Conservation (phyloP, 1,139 yeast genomes). For the Kurtzmaniella quercitrusa region DNA sequence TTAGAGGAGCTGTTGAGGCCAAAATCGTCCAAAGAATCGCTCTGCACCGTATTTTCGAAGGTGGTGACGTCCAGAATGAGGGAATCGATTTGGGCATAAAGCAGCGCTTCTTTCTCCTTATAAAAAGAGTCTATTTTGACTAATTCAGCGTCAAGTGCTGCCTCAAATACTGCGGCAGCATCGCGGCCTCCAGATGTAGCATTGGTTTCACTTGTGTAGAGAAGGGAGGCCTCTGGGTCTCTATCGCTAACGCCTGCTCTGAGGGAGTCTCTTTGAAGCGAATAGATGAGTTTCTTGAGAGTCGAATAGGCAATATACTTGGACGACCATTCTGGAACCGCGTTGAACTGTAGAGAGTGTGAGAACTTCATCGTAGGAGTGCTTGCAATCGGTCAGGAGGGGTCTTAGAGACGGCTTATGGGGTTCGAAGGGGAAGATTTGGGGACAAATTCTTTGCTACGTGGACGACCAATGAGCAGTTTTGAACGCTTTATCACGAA, state of each 20-base stretch:
- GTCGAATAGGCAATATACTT: slow-evolving; percentile 64
- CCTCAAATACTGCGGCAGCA: slow-evolving; percentile 37
- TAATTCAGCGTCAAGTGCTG: slow-evolving; percentile 56
- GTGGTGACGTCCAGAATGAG: slow-evolving; percentile 47
- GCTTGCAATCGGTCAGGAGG: no score
- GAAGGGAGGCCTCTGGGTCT: slow-evolving; percentile 28
- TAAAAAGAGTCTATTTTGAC: slow-evolving; percentile 59
- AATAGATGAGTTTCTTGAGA: slow-evolving; percentile 58
- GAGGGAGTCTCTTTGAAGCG: slow-evolving; percentile 57
- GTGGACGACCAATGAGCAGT: no score
- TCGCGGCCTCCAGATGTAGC: slow-evolving; percentile 12
- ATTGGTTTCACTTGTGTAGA: slow-evolving; percentile 21
- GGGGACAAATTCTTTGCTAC: no score
- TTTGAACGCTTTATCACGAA: no score
- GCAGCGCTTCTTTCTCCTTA: slow-evolving; percentile 44
- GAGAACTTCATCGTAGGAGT: slow-evolving; percentile 67
- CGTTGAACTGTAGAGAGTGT: slow-evolving; percentile 66
- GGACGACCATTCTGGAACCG: slow-evolving; percentile 76
- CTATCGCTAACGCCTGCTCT: slow-evolving; percentile 20
- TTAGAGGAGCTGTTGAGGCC: not conserved
- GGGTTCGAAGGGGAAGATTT: no score
- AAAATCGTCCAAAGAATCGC: slow-evolving; percentile 6
- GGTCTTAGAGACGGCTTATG: no score
- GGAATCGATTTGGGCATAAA: slow-evolving; percentile 46
- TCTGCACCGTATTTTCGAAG: slow-evolving; percentile 33